These are phyloP conservation scores for Fragaria vesca DNA, from an alignment of 306 rosid species.

Conservation along the genomic window DNA sequence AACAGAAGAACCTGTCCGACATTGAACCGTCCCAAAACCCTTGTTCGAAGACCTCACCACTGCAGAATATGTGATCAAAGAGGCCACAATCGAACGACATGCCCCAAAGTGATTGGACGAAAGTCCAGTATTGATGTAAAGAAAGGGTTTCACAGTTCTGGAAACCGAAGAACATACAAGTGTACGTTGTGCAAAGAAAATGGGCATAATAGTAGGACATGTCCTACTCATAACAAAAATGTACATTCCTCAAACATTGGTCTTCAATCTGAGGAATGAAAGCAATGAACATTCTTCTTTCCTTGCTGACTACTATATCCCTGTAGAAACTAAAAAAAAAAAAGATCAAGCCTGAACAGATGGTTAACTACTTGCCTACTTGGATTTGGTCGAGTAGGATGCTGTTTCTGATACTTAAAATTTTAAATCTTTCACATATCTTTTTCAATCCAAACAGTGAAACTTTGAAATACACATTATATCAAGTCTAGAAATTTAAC, in stretches of 20 bases:
- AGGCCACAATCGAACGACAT: slow-evolving; percentile 71
- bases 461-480: too few species aligned
- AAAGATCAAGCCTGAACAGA: too few species aligned
- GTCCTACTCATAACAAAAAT: slow-evolving; percentile 40
- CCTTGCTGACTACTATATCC: not conserved
- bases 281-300: not conserved
- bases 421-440: too few species aligned
- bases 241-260: slow-evolving; percentile 23
- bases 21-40: slow-evolving; percentile 28
- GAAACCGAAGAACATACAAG: slow-evolving; percentile 38
- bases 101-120: slow-evolving; percentile 34
- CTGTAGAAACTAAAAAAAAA: too few species aligned
- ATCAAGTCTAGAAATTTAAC: too few species aligned
- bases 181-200: slow-evolving; percentile 57
- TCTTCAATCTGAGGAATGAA: slow-evolving; percentile 22
- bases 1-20: slow-evolving; percentile 72
- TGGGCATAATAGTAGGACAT: slow-evolving; percentile 81
- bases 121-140: slow-evolving; percentile 15
- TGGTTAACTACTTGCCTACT: too few species aligned
- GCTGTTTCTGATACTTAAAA: too few species aligned
- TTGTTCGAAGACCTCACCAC: slow-evolving; percentile 30
- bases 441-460: too few species aligned
- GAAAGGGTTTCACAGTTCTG: slow-evolving; percentile 9
- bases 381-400: too few species aligned
- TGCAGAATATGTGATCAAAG: slow-evolving; percentile 56